Evolutionary conservation across 257 asterid genomes (phyloP).

Genomic region (Nicotiana obtusifolia): DNA sequence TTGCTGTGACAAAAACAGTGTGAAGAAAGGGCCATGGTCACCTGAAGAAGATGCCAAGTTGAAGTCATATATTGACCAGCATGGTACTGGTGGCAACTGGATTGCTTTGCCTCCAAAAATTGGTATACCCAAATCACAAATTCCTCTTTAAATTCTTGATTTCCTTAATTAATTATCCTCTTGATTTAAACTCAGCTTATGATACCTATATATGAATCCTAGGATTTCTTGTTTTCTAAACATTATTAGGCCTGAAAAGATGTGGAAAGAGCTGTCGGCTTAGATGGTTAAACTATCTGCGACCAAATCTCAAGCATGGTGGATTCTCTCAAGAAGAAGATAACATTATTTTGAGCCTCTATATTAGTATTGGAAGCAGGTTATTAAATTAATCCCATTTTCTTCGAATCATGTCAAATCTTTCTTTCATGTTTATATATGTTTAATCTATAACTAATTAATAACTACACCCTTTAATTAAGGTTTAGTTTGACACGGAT

Average conservation of each 20-base stretch:
- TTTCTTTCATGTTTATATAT: background rate
- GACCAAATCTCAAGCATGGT: slow-evolving; percentile 72
- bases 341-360: slow-evolving; percentile 68
- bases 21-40: slow-evolving; percentile 80
- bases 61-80: slow-evolving; percentile 52
- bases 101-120: slow-evolving; percentile 72
- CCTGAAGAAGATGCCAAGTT: slow-evolving; percentile 71
- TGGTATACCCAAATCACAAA: slow-evolving; percentile 22
- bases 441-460: background rate
- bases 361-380: slow-evolving; percentile 79
- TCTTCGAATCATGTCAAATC: background rate
- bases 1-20: slow-evolving; percentile 74
- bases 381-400: background rate
- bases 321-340: slow-evolving; percentile 78
- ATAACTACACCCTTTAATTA: background rate
- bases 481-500: background rate
- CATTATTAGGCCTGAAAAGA: slow-evolving; percentile 49
- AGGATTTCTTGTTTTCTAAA: background rate
- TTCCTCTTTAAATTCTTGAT: background rate
- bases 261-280: slow-evolving; percentile 76
- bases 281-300: slow-evolving; percentile 66
- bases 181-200: no score
- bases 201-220: no score
- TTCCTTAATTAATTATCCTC: no score
- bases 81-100: slow-evolving; percentile 81